phyloP scores from a whole-genome alignment of 2,329 filamentous ascomycete species.

The Colletotrichum sp. region DNA sequence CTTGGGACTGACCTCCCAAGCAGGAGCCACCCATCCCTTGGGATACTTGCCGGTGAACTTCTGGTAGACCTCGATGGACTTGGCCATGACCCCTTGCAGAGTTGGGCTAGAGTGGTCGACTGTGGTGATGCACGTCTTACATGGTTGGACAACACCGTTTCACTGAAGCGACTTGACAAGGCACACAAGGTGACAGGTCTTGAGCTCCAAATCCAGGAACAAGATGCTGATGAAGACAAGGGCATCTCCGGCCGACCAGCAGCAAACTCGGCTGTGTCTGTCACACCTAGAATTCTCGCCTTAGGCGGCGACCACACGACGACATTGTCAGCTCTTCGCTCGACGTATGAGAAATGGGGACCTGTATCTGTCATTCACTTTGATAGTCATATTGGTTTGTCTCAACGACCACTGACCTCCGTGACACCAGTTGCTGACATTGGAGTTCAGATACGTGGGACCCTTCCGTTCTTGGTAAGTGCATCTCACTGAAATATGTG shows the following conservation, averaged over 20 bases:
- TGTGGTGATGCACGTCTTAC: slow-evolving; percentile 82
- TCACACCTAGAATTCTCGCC: slow-evolving; percentile 59
- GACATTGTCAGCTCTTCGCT: slow-evolving; percentile 66
- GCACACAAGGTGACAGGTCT: slow-evolving; percentile 54
- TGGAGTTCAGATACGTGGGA: slow-evolving; percentile 69
- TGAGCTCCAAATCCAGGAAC: neutral
- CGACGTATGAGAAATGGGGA: slow-evolving; percentile 61
- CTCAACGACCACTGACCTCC: slow-evolving; percentile 24
- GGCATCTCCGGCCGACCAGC: slow-evolving; percentile 35
- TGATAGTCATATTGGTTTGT: slow-evolving; percentile 64
- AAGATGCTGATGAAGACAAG: slow-evolving; percentile 23
- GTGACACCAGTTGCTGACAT: slow-evolving; percentile 11
- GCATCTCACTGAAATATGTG: neutral
- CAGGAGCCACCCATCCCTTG: slow-evolving; percentile 47
- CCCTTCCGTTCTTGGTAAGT: slow-evolving; percentile 59
- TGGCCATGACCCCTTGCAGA: slow-evolving; percentile 20
- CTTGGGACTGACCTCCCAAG: slow-evolving; percentile 41
- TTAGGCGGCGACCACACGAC: slow-evolving; percentile 71
- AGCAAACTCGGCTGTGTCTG: slow-evolving; percentile 48
- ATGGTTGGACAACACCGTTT: slow-evolving; percentile 77
- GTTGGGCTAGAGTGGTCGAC: slow-evolving; percentile 61
- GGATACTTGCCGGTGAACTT: slow-evolving; percentile 42
- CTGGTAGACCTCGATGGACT: slow-evolving; percentile 22
- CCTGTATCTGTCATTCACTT: slow-evolving; percentile 70
- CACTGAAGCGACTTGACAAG: slow-evolving; percentile 76